Evolutionary conservation across 2,329 filamentous ascomycete genomes (phyloP).

Genomic region (Aureobasidium zeae): DNA sequence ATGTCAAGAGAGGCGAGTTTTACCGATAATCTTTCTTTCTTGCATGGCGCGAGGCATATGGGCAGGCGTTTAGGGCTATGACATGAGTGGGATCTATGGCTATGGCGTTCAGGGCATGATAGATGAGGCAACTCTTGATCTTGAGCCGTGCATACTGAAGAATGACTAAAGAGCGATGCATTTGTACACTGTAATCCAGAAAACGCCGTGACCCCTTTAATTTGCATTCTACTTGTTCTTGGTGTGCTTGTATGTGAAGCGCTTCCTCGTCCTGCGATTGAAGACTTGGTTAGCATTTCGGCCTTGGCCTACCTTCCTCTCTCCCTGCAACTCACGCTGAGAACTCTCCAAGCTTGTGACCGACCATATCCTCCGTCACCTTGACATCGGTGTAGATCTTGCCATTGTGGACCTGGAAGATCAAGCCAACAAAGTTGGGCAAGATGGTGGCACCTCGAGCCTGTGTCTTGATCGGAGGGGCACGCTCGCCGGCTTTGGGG

Average conservation of each 20-base stretch:
- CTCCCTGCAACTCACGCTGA: conserved; percentile 55
- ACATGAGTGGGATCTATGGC: background rate
- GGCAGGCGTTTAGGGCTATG: background rate
- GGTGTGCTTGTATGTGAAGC: conserved; percentile 58
- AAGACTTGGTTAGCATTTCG: conserved; percentile 4
- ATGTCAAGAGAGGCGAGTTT: conserved; percentile 94
- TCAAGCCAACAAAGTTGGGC: conserved; percentile 82
- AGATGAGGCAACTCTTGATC: background rate
- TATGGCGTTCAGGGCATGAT: background rate
- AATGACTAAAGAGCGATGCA: background rate
- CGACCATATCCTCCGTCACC: conserved; percentile 93
- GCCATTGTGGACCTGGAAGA: conserved; percentile 86
- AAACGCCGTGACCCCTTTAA: background rate
- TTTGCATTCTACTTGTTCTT: conserved; percentile 52
- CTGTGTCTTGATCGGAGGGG: conserved; percentile 71
- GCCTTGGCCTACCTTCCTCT: background rate
- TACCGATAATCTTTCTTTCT: conserved; percentile 56
- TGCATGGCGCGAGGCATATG: background rate
- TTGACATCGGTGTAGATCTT: conserved; percentile 74
- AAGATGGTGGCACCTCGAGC: conserved; percentile 82
- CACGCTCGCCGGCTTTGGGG: conserved; percentile 52
- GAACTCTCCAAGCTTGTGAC: conserved; percentile 90
- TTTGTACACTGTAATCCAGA: conserved; percentile 5
- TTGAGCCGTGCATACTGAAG: background rate
- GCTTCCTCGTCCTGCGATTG: conserved; percentile 57